Conservation (phyloP, 2,329 filamentous ascomycete species). For the Neospermospora avenae region DNA sequence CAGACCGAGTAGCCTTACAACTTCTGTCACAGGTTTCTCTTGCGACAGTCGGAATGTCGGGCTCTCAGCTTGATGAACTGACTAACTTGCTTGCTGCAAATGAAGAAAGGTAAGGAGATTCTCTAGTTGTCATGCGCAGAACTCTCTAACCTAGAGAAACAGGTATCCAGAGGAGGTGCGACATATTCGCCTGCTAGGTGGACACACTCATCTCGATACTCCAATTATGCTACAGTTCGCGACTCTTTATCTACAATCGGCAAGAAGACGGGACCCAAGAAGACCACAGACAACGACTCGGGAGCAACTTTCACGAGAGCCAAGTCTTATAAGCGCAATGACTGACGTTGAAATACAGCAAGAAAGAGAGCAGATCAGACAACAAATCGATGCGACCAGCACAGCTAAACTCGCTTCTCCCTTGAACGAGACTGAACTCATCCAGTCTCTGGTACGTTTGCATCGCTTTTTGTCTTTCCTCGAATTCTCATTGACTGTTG, state of each 20-base stretch:
- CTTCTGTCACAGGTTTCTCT: neutral
- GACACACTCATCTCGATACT: too few species aligned
- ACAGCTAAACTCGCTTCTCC: slow-evolving; percentile 49
- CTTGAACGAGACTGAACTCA: slow-evolving; percentile 71
- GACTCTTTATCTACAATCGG: too few species aligned
- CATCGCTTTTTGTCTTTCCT: neutral
- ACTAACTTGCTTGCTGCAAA: too few species aligned
- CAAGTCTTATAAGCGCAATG: neutral
- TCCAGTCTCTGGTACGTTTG: slow-evolving; percentile 68
- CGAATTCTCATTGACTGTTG: neutral
- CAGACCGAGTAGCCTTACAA: neutral
- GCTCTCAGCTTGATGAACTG: neutral
- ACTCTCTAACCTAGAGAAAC: too few species aligned
- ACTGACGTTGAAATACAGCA: slow-evolving; percentile 24
- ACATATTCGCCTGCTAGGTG: too few species aligned
- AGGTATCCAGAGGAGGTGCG: too few species aligned
- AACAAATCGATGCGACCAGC: slow-evolving; percentile 52
- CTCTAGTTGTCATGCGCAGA: too few species aligned
- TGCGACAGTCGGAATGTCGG: neutral
- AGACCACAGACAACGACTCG: neutral
- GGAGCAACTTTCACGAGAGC: neutral
- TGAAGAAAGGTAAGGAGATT: too few species aligned
- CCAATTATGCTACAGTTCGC: too few species aligned
- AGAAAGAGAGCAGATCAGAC: slow-evolving; percentile 29
- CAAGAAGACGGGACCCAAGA: too few species aligned